Evolutionary conservation across 2,329 filamentous ascomycete genomes (phyloP).

Genomic region (Aspergillus sp.): DNA sequence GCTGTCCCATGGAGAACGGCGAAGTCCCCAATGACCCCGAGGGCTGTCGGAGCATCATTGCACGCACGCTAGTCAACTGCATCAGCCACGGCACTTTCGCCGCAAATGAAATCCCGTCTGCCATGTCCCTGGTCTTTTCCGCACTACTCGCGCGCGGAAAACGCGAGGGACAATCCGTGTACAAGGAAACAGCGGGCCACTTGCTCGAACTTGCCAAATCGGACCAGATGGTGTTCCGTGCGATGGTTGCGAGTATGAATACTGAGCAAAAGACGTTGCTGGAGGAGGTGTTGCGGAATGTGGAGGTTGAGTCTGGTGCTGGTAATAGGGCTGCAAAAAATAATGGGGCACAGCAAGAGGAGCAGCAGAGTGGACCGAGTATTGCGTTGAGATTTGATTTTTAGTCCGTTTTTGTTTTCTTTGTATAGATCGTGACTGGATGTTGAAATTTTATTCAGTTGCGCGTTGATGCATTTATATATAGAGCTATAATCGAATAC

Average conservation of each 20-base stretch:
- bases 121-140: slow-evolving; percentile 70
- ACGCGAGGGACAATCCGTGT: slow-evolving; percentile 52
- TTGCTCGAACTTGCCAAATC: slow-evolving; percentile 74
- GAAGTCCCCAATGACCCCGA: slow-evolving; percentile 64
- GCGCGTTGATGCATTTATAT: too few relatives aligned
- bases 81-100: slow-evolving; percentile 42
- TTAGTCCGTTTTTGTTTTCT: slow-evolving; percentile 27
- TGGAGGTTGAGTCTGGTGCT: slow-evolving; percentile 42
- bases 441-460: too few relatives aligned
- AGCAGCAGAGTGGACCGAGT: slow-evolving; percentile 55
- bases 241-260: slow-evolving; percentile 64
- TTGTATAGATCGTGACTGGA: too few relatives aligned
- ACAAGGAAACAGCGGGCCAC: slow-evolving; percentile 66
- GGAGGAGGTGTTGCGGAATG: slow-evolving; percentile 67
- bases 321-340: slow-evolving; percentile 32
- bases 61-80: slow-evolving; percentile 69
- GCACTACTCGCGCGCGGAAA: slow-evolving; percentile 66
- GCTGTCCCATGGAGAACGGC: slow-evolving; percentile 46
- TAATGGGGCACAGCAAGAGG: slow-evolving; percentile 44
- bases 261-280: slow-evolving; percentile 66
- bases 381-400: slow-evolving; percentile 97
- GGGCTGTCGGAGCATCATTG: slow-evolving; percentile 61
- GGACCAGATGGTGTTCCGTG: slow-evolving; percentile 67
- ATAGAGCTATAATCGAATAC: too few relatives aligned
- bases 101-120: slow-evolving; percentile 32